These are phyloP conservation scores for Cyclocybe aegerita DNA, from an alignment of 768 basidiomycete species.

Conservation along the genomic window DNA sequence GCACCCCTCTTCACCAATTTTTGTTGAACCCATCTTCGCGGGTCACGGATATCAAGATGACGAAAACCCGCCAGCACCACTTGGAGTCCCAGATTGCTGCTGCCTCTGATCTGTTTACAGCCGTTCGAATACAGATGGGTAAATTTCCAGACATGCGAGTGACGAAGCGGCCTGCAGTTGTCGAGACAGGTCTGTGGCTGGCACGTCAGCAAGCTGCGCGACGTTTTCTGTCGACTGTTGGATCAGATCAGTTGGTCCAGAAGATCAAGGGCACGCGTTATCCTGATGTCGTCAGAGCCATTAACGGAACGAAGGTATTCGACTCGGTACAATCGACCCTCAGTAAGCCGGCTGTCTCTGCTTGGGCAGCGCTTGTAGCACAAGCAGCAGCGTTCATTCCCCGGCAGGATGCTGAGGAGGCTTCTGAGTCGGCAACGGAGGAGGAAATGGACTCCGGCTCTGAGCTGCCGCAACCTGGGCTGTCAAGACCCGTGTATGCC, in stretches of 20 bases:
- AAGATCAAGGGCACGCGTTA: slow-evolving; percentile 31
- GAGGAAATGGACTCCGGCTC: too few species aligned
- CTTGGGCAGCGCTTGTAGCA: neutral
- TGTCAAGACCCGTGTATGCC: too few species aligned
- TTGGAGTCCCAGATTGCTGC: slow-evolving; percentile 17
- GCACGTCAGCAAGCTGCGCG: slow-evolving; percentile 20
- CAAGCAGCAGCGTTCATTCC: neutral
- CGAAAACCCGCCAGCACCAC: slow-evolving; percentile 20
- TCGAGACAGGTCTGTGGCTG: slow-evolving; percentile 20
- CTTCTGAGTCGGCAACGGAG: too few species aligned
- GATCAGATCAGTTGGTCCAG: slow-evolving; percentile 21
- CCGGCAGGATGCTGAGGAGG: too few species aligned
- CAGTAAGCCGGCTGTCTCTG: neutral
- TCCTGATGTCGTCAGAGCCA: slow-evolving; percentile 26
- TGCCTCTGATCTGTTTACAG: slow-evolving; percentile 24
- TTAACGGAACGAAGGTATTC: slow-evolving; percentile 22
- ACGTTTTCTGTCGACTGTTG: slow-evolving; percentile 25
- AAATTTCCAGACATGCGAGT: slow-evolving; percentile 27
- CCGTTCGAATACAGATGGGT: slow-evolving; percentile 19
- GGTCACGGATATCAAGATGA: slow-evolving; percentile 16
- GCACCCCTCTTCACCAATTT: slow-evolving; percentile 25
- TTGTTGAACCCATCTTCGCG: slow-evolving; percentile 14
- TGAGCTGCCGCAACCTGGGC: too few species aligned
- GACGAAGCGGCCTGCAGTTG: slow-evolving; percentile 23
- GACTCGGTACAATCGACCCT: neutral